Conservation (phyloP, 768 basidiomycete species). For the Naganishia vishniacii region DNA sequence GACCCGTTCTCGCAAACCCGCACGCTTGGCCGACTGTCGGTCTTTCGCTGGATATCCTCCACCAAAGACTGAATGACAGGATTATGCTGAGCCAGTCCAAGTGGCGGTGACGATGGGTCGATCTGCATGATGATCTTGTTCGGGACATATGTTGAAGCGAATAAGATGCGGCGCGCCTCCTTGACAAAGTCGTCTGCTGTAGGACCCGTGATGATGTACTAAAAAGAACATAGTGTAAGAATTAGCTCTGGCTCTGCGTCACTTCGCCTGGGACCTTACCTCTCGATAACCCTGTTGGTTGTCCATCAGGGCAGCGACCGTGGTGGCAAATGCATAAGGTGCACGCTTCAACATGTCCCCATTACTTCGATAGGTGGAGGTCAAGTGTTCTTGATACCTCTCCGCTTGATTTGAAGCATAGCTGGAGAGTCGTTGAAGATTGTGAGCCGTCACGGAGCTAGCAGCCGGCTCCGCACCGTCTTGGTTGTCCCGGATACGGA, state of each 20-base stretch:
- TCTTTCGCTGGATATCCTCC: conserved; percentile 20
- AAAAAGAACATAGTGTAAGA: too few species aligned
- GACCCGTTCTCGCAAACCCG: conserved; percentile 35
- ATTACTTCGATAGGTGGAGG: conserved; percentile 31
- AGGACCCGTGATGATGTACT: conserved; percentile 37
- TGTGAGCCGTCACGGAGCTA: conserved; percentile 34
- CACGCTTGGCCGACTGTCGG: conserved; percentile 23
- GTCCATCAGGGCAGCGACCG: conserved; percentile 37
- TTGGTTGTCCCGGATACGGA: conserved; percentile 39
- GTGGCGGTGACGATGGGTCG: conserved; percentile 32
- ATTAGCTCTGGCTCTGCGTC: too few species aligned
- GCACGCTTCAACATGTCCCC: conserved; percentile 34
- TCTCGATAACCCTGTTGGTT: conserved; percentile 34
- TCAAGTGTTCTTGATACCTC: conserved; percentile 25
- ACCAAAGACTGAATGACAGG: conserved; percentile 32
- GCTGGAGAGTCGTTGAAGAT: conserved; percentile 34
- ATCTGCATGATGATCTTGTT: conserved; percentile 65
- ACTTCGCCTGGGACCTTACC: conserved; percentile 34
- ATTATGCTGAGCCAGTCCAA: conserved; percentile 32
- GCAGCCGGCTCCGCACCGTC: conserved; percentile 43
- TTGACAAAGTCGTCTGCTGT: conserved; percentile 51
- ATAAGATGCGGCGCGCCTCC: conserved; percentile 61
- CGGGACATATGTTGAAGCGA: conserved; percentile 61
- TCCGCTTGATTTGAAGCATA: conserved; percentile 30
- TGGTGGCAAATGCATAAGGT: conserved; percentile 36